Evolutionary conservation across 2,329 filamentous ascomycete genomes (phyloP), one percentile per base, ranked within the genome.

Genomic region (Neoarthrinium moseri): DNA sequence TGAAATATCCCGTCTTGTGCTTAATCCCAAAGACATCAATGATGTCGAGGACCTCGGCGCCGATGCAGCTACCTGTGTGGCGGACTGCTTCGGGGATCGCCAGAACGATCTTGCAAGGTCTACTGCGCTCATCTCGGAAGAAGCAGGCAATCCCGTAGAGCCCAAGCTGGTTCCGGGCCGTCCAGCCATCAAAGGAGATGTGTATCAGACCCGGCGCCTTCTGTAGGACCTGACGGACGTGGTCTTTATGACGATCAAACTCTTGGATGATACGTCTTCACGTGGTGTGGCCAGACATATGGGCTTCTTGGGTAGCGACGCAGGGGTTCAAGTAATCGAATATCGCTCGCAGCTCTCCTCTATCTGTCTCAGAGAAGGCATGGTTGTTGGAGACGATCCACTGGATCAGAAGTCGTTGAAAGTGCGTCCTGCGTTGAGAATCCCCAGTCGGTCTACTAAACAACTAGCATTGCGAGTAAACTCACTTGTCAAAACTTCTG

Each of bases 161-260:
- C 20, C 43, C 37, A 24, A 51, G 47, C 4, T 42, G 24, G 33
- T 51, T 55, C 10, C 33, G 20, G 2, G 47, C 43, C 15, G 39
- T 45, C 38, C 34, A 48, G 6, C 51, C 47, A 41, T 55, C 49
- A 45, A 55, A 55, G 4, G 45, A n/a, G 27, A 51, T 41, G 36
- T 55, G 45, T 21, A 51, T 43, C 36, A 33, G 26, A 2, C 44
- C 40, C 21, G 27, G 27, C 18, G n/a, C n/a, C 5, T 13, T 5
- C 6, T 10, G 11, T 6, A 42, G 23, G 15, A 8, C 21, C 23
- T 22, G 12, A 20, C 22, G 33, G 3, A 43, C 20, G 5, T 11
- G n/a, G 7, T 43, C 10, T 17, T 27, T 23, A 22, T 43, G 21
- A 3, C 22, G 4, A 2, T 24, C 8, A 17, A 22, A 43, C 20